Percentiles rank a stretch among this genome's conserved stretches.
Evolutionary conservation across 1,284 basidiomycete genomes (phyloP).

Genomic region (Trichosporon faecale): DNA sequence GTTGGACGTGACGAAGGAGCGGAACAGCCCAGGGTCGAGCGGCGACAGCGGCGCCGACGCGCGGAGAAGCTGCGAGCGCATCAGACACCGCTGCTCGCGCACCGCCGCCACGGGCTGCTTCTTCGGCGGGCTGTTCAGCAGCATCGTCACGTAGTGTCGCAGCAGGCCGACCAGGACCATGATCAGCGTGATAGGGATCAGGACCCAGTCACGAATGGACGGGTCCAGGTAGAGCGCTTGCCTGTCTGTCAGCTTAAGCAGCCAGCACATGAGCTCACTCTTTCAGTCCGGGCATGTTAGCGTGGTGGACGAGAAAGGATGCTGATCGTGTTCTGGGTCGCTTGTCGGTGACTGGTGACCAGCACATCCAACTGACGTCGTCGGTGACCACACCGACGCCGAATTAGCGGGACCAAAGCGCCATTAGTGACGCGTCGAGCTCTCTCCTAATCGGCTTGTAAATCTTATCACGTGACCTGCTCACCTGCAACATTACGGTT

Average conservation of each 20-base stretch:
- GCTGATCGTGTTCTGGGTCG: neutral
- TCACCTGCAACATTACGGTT: neutral
- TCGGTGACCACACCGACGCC: neutral
- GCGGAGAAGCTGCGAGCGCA: constrained; percentile 77
- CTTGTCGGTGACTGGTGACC: neutral
- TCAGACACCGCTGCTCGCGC: constrained; percentile 90
- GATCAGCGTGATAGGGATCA: constrained; percentile 95
- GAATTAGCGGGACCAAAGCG: neutral
- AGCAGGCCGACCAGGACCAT: constrained; percentile 95
- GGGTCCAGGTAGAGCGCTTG: constrained; percentile 6
- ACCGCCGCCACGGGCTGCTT: constrained; percentile 71
- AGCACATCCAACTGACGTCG: neutral
- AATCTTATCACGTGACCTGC: neutral
- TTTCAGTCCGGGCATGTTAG: constrained; percentile 19
- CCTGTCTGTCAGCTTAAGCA: constrained; percentile 31
- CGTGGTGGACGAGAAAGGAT: neutral
- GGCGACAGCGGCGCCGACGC: constrained; percentile 74
- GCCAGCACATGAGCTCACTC: constrained; percentile 11
- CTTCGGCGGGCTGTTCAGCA: constrained; percentile 83
- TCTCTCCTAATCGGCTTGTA: neutral
- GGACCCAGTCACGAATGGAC: constrained; percentile 57
- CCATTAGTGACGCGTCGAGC: neutral
- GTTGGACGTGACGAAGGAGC: constrained; percentile 68
- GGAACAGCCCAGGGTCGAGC: constrained; percentile 70
- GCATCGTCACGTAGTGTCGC: constrained; percentile 84